Percentiles rank a stretch among this genome's conserved stretches.
Conservation (phyloP, 768 basidiomycete genomes). For the Russula brevipes region DNA sequence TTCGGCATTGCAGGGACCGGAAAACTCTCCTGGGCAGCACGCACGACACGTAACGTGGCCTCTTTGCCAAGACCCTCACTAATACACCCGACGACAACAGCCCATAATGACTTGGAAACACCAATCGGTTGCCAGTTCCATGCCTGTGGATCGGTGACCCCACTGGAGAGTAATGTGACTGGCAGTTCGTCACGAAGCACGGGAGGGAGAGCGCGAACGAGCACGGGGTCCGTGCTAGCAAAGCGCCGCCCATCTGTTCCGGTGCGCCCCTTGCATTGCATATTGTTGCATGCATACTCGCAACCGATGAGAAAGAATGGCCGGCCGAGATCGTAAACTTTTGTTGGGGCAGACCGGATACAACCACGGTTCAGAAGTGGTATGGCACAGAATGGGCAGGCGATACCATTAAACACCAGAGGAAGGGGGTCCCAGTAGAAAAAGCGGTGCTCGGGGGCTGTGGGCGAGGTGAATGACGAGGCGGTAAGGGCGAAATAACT, state of each 20-base stretch:
- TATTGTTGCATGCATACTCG: constrained; percentile 62
- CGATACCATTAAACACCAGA: constrained; percentile 75
- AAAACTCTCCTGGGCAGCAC: constrained; percentile 52
- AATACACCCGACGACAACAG: constrained; percentile 59
- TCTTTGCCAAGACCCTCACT: constrained; percentile 57
- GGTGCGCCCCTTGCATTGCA: constrained; percentile 41
- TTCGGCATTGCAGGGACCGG: constrained; percentile 23
- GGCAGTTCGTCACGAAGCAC: constrained; percentile 73
- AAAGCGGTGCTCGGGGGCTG: constrained; percentile 69
- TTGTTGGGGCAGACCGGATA: constrained; percentile 69
- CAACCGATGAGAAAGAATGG: constrained; percentile 85
- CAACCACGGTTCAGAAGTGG: constrained; percentile 63
- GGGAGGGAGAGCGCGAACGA: constrained; percentile 62
- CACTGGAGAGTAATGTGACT: constrained; percentile 52
- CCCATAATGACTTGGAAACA: constrained; percentile 67
- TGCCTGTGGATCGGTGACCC: constrained; percentile 42
- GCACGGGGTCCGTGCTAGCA: constrained; percentile 66
- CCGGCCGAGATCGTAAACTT: constrained; percentile 72
- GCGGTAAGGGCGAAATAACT: constrained; percentile 73
- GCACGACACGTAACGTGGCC: constrained; percentile 53
- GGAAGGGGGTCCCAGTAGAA: constrained; percentile 87
- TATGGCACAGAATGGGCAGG: constrained; percentile 59
- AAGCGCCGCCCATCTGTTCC: constrained; percentile 56
- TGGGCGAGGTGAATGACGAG: constrained; percentile 61
- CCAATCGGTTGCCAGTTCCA: constrained; percentile 80